A percentile compares a stretch with the other conserved stretches of the same genome.
Conservation (phyloP, 2,329 filamentous ascomycete genomes). For the Knoxdaviesia proteae region DNA sequence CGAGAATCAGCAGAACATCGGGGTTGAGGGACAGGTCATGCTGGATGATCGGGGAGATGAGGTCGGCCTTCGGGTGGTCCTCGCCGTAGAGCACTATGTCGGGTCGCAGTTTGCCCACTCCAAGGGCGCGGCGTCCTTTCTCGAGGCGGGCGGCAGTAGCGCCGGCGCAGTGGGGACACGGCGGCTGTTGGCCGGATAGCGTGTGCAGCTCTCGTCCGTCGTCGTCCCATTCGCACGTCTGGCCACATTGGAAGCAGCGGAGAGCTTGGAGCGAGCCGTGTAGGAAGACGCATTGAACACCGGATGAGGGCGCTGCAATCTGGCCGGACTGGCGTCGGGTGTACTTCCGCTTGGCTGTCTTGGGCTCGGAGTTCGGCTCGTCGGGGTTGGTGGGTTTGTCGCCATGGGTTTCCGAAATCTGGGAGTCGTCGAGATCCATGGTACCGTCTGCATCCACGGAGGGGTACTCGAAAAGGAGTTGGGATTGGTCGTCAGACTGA, state of each 20-base stretch:
- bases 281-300: conserved; percentile 47
- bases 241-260: conserved; percentile 40
- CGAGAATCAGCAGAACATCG: conserved; percentile 48
- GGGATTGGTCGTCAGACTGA: too few relatives aligned
- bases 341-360: not conserved
- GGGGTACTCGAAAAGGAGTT: too few relatives aligned
- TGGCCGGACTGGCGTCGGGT: not conserved
- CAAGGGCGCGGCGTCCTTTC: conserved; percentile 43
- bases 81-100: conserved; percentile 60
- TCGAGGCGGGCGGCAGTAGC: conserved; percentile 42
- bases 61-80: conserved; percentile 46
- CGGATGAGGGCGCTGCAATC: conserved; percentile 10
- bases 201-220: conserved; percentile 31
- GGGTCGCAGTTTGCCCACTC: conserved; percentile 46
- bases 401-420: too few relatives aligned
- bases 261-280: conserved; percentile 47
- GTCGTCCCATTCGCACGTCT: conserved; percentile 38
- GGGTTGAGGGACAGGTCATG: conserved; percentile 44
- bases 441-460: too few relatives aligned
- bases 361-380: not conserved
- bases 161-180: conserved; percentile 43
- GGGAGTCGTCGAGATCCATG: too few relatives aligned
- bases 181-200: conserved; percentile 42
- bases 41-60: conserved; percentile 47
- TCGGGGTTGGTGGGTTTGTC: too few relatives aligned